phyloP scores from a whole-genome alignment of 257 asterid genomes.

The Solanum pimpinellifolium region DNA sequence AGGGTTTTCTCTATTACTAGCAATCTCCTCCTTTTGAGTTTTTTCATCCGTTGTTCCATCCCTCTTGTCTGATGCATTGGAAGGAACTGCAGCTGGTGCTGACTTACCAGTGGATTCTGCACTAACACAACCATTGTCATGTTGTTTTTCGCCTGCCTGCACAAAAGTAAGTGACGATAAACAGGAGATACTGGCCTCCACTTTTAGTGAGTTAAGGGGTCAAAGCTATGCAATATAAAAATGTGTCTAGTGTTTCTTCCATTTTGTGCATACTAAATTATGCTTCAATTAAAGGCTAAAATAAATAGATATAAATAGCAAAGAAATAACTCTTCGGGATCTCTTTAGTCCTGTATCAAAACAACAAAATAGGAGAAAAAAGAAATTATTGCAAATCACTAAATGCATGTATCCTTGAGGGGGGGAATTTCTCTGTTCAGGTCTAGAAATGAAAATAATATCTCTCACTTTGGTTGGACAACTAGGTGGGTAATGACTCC shows the following conservation, averaged over 20 bases:
- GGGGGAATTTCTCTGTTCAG: neutral
- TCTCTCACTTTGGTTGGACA: neutral
- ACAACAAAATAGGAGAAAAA: neutral
- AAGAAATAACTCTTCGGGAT: neutral
- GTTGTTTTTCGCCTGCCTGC: conserved; percentile 38
- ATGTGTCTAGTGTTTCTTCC: neutral
- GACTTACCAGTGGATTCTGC: conserved; percentile 24
- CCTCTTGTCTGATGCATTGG: neutral
- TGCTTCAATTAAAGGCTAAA: neutral
- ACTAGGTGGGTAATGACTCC: neutral
- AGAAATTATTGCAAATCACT: neutral
- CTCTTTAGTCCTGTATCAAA: neutral
- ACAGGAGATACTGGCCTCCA: neutral
- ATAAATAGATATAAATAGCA: neutral
- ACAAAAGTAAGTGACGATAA: neutral
- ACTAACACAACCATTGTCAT: conserved; percentile 17
- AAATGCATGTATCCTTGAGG: neutral
- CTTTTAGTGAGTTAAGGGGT: neutral
- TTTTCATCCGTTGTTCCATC: conserved; percentile 12
- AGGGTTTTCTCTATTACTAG: conserved; percentile 18
- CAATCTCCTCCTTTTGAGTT: conserved; percentile 16
- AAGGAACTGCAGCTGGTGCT: neutral
- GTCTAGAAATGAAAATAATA: neutral
- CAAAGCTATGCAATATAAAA: neutral
- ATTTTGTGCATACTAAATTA: neutral